These are phyloP conservation scores for Cladosporium sp. DNA, from an alignment of 2,329 filamentous ascomycete genomes.

Conservation along the genomic window DNA sequence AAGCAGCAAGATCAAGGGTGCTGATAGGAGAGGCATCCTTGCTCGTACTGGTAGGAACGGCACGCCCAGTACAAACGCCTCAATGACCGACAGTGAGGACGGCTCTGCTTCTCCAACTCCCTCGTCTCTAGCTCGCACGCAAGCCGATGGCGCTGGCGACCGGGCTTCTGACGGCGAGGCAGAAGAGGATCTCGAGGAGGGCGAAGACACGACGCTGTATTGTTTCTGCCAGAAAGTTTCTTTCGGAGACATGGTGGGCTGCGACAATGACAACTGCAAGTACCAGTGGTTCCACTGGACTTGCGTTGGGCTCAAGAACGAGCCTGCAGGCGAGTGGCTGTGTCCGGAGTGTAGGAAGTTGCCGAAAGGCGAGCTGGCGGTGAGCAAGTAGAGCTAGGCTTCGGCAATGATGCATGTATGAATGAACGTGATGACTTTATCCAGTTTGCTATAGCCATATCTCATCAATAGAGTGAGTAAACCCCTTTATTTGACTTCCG, in stretches of 20 bases:
- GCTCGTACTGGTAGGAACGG: slow-evolving; percentile 28
- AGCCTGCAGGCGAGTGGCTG: slow-evolving; percentile 49
- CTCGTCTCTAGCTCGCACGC: slow-evolving; percentile 24
- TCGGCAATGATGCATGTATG: background rate
- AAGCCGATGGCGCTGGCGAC: slow-evolving; percentile 26
- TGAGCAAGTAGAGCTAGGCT: slow-evolving; percentile 3
- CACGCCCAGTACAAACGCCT: slow-evolving; percentile 28
- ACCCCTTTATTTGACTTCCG: too few species aligned
- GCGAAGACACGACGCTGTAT: slow-evolving; percentile 72
- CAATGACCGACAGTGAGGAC: slow-evolving; percentile 15
- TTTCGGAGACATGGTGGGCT: slow-evolving; percentile 85
- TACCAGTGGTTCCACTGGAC: slow-evolving; percentile 88
- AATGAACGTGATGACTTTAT: background rate
- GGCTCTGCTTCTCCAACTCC: slow-evolving; percentile 29
- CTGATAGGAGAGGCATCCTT: slow-evolving; percentile 33
- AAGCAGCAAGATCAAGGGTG: slow-evolving; percentile 22
- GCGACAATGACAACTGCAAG: slow-evolving; percentile 76
- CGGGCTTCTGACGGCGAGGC: slow-evolving; percentile 35
- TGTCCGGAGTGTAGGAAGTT: slow-evolving; percentile 38
- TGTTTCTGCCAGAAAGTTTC: slow-evolving; percentile 79
- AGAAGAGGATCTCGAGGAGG: slow-evolving; percentile 60
- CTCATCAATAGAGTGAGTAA: too few species aligned
- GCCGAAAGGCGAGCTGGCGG: slow-evolving; percentile 8
- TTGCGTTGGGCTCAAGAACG: slow-evolving; percentile 47
- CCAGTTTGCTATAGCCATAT: too few species aligned